Evolutionary conservation across 1,284 basidiomycete species (phyloP), one percentile per base, ranked within the genome.

Genomic region (Naganishia sp.): DNA sequence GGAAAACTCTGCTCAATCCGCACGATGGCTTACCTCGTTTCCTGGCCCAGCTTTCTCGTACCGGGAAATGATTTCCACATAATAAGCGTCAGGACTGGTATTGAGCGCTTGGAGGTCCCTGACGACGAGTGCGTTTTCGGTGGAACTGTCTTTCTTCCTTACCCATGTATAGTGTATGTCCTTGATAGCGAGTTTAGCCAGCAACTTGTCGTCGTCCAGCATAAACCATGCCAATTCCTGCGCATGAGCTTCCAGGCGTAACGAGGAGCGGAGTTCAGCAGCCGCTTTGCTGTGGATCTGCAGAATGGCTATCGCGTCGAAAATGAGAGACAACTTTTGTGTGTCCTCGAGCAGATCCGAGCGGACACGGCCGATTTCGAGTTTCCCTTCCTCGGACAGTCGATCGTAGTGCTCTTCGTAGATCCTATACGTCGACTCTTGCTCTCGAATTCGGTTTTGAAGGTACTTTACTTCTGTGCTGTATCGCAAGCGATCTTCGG

Each of bases 161-260:
- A 93, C 82, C 89, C 92, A 92, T 52, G 86, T 86, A 77, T 90
- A 94, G 70, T 90, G 83, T 70, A 90, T 89, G 67, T 87, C 85
- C 59, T 87, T 86, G 64, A 96, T 85, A 18, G 90, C 88, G 55
- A 97, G 83, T 79, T 97, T 96, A 36, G 92, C 88, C 1, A 98
- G 83, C 39, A 94, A 84, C 59, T 88, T 85, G 70, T 92, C 90
- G 21, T 70, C 71, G 5, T 55, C 65, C 43, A 96, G 81, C 92
- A 99, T 96, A 71, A 86, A 86, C 94, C 94, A 99, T 0, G 91
- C 92, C 59, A 99, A 88, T 75, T 94, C 90, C 10, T 88, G 86
- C 0, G 93, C 92, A 6, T 87, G 87, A 0, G 92, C 87, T 71
- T 91, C 88, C 28, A 97, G 79, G 48, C 91, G 84, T 45, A 94